Base-by-base conservation (phyloP, 768 basidiomycete genomes). In the Cytidiella melzeri region DNA sequence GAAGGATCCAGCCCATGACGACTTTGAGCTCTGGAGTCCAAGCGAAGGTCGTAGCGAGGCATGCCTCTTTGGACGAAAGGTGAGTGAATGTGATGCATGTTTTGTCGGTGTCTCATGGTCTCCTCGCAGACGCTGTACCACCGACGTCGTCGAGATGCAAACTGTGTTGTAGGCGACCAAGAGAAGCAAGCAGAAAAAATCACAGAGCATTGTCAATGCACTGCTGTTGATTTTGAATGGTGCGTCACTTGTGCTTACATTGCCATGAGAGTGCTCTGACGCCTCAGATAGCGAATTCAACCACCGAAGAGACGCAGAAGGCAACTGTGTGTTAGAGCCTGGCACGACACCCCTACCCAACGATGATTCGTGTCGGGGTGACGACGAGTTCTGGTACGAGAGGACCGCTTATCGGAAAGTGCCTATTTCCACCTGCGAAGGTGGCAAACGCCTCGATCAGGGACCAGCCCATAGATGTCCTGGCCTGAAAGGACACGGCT, bases 21-120 rank as follows among this genome's bases (percentile, higher is more conserved):
- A 99, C 68, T 98, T 98, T 62, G 94, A 98, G 63, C 69, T 96
- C 1, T 98, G 96, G 96, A 92, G 87, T 62, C 96, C 95, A 0
- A 90, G 88, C 50, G 87, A 94, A 61, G 83, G 83, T 41, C 80
- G 96, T n/a, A 70, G 77, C 27, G 93, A 98, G 61, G 71, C 72
- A 6, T 99, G 96, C 67, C 69, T 98, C 23, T 99, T 98, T 56
- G 96, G 96, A 19, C 79, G 87, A 51, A 88, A 91, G 77, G 92
- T 90, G 45, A 36, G 69, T 51, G 5, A 12, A 23, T 19, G 2
- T 15, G 6, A 26, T 13, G 28, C 12, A 18, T 18, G 18, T 41
- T 11, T 19, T 18, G 27, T 7, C 40, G 15, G n/a, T 55, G 28
- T 30, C 24, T 30, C 13, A 24, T 19, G 6, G 3, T 28, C 36